A percentile compares a stretch with the other conserved stretches of the same genome.
These are phyloP conservation scores for Suillus decipiens DNA, from an alignment of 768 basidiomycete species.

Conservation along the genomic window DNA sequence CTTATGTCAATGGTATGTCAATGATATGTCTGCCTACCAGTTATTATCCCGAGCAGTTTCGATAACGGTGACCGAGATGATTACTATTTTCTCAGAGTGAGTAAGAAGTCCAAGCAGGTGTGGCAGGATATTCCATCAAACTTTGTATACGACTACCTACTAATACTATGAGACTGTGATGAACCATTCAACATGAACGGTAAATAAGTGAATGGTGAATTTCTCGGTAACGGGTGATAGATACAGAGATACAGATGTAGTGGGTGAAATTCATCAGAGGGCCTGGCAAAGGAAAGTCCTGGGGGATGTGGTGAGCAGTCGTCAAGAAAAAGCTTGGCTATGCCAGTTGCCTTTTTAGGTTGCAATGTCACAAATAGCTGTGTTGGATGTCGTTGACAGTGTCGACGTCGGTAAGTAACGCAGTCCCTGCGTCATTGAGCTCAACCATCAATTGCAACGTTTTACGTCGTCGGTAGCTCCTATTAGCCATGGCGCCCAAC, in stretches of 20 bases:
- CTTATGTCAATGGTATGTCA: not conserved
- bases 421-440: not conserved
- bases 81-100: not conserved
- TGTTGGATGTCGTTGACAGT: not conserved
- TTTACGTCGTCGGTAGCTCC: not conserved
- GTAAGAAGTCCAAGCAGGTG: not conserved
- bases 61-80: not conserved
- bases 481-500: conserved; percentile 25
- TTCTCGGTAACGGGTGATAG: not conserved
- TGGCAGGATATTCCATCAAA: not conserved
- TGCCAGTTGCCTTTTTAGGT: not conserved
- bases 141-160: not conserved
- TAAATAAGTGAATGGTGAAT: not conserved
- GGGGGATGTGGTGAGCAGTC: too few relatives aligned
- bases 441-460: conserved; percentile 5
- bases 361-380: not conserved
- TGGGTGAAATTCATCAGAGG: not conserved
- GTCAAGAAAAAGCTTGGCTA: too few relatives aligned
- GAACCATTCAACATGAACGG: too few relatives aligned
- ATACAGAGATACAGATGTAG: not conserved
- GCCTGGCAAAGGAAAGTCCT: too few relatives aligned
- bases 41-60: not conserved
- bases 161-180: not conserved
- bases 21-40: conserved; percentile 5
- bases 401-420: not conserved